Conservation (phyloP, 139 green algal species). For the Chlorella sp. region DNA sequence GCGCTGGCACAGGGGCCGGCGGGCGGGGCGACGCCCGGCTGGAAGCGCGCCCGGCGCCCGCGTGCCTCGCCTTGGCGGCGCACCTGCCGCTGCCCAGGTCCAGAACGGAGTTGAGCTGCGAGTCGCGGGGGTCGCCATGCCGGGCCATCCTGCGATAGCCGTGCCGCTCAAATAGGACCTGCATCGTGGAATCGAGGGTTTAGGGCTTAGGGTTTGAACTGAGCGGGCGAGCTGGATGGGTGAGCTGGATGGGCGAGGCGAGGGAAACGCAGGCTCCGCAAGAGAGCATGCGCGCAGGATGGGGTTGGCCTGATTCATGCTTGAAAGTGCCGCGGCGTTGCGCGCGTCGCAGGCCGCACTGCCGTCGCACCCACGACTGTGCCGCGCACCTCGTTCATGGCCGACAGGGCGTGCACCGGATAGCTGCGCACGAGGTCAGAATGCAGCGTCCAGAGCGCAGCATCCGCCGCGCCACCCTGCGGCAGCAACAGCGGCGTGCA, state of each 20-base stretch:
- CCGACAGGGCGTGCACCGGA: neutral
- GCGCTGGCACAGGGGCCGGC: too few relatives aligned
- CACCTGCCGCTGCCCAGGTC: too few relatives aligned
- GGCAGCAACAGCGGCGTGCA: slow-evolving; percentile 8
- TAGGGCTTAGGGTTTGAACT: too few relatives aligned
- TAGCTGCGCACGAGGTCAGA: slow-evolving; percentile 6
- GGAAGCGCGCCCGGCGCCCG: neutral
- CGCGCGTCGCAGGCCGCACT: neutral
- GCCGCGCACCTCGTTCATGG: neutral
- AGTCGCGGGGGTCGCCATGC: slow-evolving; percentile 17
- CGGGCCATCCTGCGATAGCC: slow-evolving; percentile 14
- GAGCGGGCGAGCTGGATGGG: too few relatives aligned
- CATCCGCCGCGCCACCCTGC: neutral
- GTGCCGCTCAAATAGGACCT: slow-evolving; percentile 15
- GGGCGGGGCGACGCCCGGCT: too few relatives aligned
- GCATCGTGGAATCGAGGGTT: slow-evolving; percentile 15
- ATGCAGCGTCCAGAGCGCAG: slow-evolving; percentile 10
- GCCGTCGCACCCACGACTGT: neutral
- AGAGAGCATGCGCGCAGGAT: neutral
- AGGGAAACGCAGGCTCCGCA: neutral
- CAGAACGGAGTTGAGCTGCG: too few relatives aligned
- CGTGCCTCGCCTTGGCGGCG: slow-evolving; percentile 4
- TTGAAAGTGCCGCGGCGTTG: too few relatives aligned
- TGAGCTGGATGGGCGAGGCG: too few relatives aligned
- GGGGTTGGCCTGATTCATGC: neutral